Conservation (phyloP, 2,329 filamentous ascomycete genomes). For the Pseudogymnoascus sp. region DNA sequence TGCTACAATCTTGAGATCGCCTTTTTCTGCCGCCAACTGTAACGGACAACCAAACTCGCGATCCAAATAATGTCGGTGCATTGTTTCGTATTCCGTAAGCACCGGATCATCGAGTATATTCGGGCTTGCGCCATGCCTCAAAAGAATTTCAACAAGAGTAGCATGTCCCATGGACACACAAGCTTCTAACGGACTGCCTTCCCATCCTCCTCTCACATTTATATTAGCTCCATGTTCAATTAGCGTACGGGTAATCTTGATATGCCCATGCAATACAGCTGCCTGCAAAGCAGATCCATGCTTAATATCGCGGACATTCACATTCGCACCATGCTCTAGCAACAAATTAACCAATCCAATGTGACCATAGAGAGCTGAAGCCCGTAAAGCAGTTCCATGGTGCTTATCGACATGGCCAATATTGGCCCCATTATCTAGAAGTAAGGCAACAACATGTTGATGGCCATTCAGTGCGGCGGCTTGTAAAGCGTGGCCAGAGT, state of each 20-base stretch:
- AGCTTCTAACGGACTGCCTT: not conserved
- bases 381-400: not conserved
- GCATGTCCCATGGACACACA: slow-evolving; percentile 41
- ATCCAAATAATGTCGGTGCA: not conserved
- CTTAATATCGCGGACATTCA: not conserved
- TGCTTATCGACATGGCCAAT: not conserved
- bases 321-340: not conserved
- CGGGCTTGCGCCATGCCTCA: slow-evolving; percentile 55
- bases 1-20: not conserved
- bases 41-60: not conserved
- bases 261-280: not conserved
- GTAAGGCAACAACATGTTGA: not conserved
- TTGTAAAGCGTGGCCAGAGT: not conserved
- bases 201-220: not conserved
- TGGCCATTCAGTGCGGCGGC: not conserved
- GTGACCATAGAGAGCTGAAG: not conserved
- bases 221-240: not conserved
- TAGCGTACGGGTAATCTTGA: not conserved
- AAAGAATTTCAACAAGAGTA: slow-evolving; percentile 49
- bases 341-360: not conserved
- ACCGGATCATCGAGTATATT: slow-evolving; percentile 58
- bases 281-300: not conserved
- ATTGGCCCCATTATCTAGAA: not conserved
- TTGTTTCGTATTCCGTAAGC: not conserved
- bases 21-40: not conserved